Evolutionary conservation across 2,329 filamentous ascomycete genomes (phyloP).

Genomic region (Colletotrichum eleusines): DNA sequence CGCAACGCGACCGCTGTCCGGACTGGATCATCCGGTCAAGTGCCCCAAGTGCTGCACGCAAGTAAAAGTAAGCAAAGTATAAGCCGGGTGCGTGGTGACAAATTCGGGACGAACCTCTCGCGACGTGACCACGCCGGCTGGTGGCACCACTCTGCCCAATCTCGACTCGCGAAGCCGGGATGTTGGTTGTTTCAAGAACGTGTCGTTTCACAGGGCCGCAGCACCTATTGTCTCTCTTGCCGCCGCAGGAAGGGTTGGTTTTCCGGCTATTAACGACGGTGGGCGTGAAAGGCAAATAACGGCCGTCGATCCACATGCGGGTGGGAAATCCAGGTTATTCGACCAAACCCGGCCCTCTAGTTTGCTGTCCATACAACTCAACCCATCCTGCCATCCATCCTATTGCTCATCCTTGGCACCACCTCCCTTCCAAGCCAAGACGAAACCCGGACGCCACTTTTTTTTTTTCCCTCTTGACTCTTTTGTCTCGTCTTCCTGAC

Average conservation of each 20-base stretch:
- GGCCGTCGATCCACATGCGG: conserved; percentile 4
- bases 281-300: not conserved
- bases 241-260: not conserved
- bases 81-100: not conserved
- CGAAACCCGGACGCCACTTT: not conserved
- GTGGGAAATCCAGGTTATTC: not conserved
- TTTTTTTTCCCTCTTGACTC: not conserved
- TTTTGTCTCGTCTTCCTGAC: not conserved
- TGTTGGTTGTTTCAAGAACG: conserved; percentile 3
- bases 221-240: not conserved
- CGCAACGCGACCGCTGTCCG: conserved; percentile 7
- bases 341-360: conserved; percentile 16
- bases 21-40: not conserved
- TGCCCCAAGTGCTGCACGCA: not conserved
- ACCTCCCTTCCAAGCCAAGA: conserved; percentile 11
- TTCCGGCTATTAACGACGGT: not conserved
- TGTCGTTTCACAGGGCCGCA: not conserved
- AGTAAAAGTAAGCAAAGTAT: not conserved
- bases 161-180: not conserved
- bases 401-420: not conserved
- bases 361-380: conserved; percentile 21
- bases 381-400: no score
- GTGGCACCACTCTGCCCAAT: not conserved
- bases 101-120: not conserved
- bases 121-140: not conserved